Evolutionary conservation across 1,284 basidiomycete species (phyloP).

Genomic region (Tilletia indica): DNA sequence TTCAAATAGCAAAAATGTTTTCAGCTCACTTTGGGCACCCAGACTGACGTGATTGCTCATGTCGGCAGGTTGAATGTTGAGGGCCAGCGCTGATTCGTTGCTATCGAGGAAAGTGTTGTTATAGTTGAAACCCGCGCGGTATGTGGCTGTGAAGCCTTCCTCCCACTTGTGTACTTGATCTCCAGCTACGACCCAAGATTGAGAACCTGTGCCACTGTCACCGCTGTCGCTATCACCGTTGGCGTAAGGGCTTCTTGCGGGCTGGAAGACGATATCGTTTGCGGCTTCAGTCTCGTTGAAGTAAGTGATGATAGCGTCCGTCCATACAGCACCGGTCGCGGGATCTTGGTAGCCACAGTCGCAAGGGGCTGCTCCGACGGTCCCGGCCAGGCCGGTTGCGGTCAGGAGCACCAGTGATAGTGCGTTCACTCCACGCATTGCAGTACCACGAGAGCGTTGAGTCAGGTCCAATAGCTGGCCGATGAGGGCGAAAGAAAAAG

Average conservation of each 20-base stretch:
- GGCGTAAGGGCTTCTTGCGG: conserved; percentile 31
- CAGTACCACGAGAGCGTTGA: too few species aligned
- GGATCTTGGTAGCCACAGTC: conserved; percentile 47
- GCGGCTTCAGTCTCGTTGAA: conserved; percentile 43
- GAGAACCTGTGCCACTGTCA: not conserved
- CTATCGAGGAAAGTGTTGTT: conserved; percentile 40
- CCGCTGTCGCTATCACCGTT: conserved; percentile 29
- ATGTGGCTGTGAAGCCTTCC: conserved; percentile 40
- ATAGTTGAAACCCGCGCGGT: conserved; percentile 36
- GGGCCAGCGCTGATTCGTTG: conserved; percentile 25
- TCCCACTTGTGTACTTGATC: conserved; percentile 43
- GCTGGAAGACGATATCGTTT: conserved; percentile 33
- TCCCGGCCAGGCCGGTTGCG: conserved; percentile 17
- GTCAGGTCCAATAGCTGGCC: not conserved
- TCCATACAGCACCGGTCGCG: conserved; percentile 41
- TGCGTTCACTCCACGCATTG: not conserved
- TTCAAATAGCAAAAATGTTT: not conserved
- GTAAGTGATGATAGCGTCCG: conserved; percentile 46
- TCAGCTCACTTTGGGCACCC: conserved; percentile 36
- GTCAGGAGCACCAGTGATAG: not conserved
- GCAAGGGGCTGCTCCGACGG: conserved; percentile 24
- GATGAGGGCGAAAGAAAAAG: conserved; percentile 18
- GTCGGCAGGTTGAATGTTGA: conserved; percentile 38
- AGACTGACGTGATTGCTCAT: conserved; percentile 33
- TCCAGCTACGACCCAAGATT: conserved; percentile 36